A percentile compares a stretch with the other conserved stretches of the same genome.
Conservation (phyloP, 257 asterid genomes). For the Jaltomata sinuosa region DNA sequence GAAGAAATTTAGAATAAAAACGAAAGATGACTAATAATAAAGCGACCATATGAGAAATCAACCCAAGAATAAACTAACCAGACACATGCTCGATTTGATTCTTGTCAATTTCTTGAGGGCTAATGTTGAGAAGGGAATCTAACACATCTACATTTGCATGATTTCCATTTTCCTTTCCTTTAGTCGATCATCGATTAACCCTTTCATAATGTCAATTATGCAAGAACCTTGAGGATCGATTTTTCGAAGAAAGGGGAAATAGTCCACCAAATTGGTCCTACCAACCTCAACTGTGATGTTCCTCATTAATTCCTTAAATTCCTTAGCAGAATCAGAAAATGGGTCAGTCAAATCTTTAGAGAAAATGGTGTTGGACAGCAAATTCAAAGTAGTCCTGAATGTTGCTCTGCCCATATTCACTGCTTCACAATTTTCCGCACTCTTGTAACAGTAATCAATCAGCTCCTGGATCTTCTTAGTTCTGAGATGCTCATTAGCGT, state of each 20-base stretch:
- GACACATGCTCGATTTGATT: conserved; percentile 51
- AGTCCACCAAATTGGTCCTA: conserved; percentile 32
- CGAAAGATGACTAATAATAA: too few species aligned
- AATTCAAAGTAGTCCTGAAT: conserved; percentile 26
- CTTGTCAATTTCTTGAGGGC: conserved; percentile 44
- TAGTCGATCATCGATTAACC: not conserved
- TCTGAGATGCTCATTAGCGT: conserved; percentile 47
- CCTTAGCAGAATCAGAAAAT: conserved; percentile 33
- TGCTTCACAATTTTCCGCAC: conserved; percentile 22
- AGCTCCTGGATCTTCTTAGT: conserved; percentile 34
- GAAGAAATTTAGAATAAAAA: too few species aligned
- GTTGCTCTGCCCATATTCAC: conserved; percentile 15
- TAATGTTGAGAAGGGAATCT: conserved; percentile 14
- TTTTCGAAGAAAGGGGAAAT: conserved; percentile 27
- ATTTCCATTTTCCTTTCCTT: not conserved
- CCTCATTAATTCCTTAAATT: conserved; percentile 36
- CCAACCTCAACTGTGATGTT: conserved; percentile 25
- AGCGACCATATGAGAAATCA: too few species aligned
- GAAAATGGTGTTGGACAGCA: conserved; percentile 37
- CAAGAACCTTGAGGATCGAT: conserved; percentile 36
- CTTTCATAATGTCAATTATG: not conserved
- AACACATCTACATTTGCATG: conserved; percentile 19
- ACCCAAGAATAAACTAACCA: conserved; percentile 31
- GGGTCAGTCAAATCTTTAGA: conserved; percentile 41
- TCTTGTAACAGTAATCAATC: conserved; percentile 12